Conservation (phyloP, 1,284 basidiomycete genomes). For the Singerocomus inundabilis region DNA sequence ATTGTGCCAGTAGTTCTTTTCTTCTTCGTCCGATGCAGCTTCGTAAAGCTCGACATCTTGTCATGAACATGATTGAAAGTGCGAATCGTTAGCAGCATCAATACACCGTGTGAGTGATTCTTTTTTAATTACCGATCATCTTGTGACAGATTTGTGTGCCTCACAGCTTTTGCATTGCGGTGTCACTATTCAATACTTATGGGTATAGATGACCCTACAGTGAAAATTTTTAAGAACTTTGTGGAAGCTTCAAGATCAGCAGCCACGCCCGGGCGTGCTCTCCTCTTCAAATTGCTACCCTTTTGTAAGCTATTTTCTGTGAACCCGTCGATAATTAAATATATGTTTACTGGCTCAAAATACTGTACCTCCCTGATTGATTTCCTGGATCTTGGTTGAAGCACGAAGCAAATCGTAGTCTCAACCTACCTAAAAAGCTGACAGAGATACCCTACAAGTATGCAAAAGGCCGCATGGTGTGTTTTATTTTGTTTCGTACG, state of each 20-base stretch:
- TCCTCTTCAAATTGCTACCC: conserved; percentile 15
- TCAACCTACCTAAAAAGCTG: not conserved
- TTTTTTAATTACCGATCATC: too few relatives aligned
- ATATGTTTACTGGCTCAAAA: conserved; percentile 2
- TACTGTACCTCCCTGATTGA: conserved; percentile 24
- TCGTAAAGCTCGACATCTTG: conserved; percentile 11
- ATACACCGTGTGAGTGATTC: conserved; percentile 4
- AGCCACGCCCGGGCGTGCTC: conserved; percentile 1
- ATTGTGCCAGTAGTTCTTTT: not conserved
- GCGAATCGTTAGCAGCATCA: conserved; percentile 7
- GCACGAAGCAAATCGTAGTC: conserved; percentile 7
- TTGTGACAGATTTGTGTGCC: not conserved
- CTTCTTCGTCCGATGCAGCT: conserved; percentile 14
- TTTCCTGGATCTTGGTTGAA: conserved; percentile 19
- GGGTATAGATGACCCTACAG: conserved; percentile 17
- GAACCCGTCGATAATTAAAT: too few relatives aligned
- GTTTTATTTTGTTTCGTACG: not conserved
- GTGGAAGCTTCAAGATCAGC: not conserved
- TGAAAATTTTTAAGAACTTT: not conserved
- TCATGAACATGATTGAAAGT: conserved; percentile 3
- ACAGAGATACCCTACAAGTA: conserved; percentile 15
- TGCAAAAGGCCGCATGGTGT: conserved; percentile 6
- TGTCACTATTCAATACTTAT: conserved; percentile 14
- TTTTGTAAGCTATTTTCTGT: conserved; percentile 25
- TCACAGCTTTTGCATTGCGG: conserved; percentile 4